Conservation (phyloP, 2,329 filamentous ascomycete genomes). For the Alternaria tenuissima region DNA sequence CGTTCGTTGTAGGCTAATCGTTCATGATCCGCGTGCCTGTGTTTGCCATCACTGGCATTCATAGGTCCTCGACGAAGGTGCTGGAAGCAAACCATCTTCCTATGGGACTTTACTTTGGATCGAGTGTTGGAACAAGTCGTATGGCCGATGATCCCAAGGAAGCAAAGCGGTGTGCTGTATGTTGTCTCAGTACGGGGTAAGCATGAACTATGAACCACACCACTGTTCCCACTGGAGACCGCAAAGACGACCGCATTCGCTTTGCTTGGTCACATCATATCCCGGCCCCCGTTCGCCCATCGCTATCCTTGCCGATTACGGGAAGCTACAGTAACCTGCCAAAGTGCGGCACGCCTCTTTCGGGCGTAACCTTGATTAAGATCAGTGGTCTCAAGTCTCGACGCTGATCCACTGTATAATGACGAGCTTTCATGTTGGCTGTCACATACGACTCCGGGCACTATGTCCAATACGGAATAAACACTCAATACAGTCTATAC, state of each 20-base stretch:
- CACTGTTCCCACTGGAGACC: neutral
- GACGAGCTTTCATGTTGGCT: neutral
- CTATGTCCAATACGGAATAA: neutral
- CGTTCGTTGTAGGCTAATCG: conserved; percentile 23
- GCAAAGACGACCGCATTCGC: neutral
- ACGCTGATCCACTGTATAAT: conserved; percentile 1
- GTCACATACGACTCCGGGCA: neutral
- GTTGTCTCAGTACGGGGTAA: neutral
- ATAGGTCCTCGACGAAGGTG: neutral
- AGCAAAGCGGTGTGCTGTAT: neutral
- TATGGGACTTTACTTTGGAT: too few species aligned
- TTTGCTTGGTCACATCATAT: neutral
- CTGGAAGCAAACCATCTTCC: conserved; percentile 6
- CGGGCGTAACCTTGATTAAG: conserved; percentile 1
- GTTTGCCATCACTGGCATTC: neutral
- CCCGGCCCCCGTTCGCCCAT: neutral
- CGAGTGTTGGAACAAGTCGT: neutral
- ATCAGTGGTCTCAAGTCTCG: neutral
- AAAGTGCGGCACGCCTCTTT: neutral
- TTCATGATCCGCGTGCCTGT: neutral
- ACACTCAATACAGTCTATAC: neutral
- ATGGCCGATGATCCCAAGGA: neutral
- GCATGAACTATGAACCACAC: conserved; percentile 4
- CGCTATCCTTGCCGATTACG: neutral
- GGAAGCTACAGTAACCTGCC: neutral